Evolutionary conservation across 768 basidiomycete species (phyloP).

Genomic region (Mycena indigotica): DNA sequence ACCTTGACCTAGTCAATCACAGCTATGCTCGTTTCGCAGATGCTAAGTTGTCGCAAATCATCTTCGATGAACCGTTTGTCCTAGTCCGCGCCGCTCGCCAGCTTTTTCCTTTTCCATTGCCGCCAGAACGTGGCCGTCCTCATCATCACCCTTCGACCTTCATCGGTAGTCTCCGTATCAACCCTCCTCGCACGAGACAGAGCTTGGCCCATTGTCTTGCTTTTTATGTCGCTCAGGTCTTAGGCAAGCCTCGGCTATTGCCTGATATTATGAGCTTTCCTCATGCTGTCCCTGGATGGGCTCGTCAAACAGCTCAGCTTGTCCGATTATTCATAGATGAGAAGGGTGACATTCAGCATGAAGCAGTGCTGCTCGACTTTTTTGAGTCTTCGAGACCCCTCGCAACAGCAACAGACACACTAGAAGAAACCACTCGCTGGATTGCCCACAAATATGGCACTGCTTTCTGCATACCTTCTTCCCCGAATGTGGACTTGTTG

Average conservation of each 20-base stretch:
- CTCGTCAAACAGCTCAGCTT: conserved; percentile 5
- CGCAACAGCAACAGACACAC: not conserved
- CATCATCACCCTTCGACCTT: not conserved
- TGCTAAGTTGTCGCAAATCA: not conserved
- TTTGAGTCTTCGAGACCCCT: not conserved
- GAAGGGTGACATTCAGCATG: not conserved
- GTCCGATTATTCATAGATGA: not conserved
- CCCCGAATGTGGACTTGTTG: not conserved
- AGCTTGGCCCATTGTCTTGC: not conserved
- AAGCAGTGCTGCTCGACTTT: not conserved
- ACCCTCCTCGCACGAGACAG: not conserved
- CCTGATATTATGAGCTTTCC: conserved; percentile 1
- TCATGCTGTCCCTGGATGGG: not conserved
- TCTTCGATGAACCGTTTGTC: not conserved
- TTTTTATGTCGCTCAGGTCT: not conserved
- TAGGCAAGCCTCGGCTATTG: not conserved
- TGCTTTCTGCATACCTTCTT: not conserved
- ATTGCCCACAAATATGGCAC: not conserved
- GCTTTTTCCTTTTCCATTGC: not conserved
- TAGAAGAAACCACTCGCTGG: not conserved
- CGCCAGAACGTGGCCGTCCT: not conserved
- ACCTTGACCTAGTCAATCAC: not conserved
- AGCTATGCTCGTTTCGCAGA: not conserved
- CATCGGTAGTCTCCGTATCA: not conserved
- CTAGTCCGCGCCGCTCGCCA: not conserved